Percentiles rank a stretch among this genome's conserved stretches.
These are phyloP conservation scores for Musa acuminata DNA, from an alignment of 176 grass and related monocot genomes.

Conservation along the genomic window DNA sequence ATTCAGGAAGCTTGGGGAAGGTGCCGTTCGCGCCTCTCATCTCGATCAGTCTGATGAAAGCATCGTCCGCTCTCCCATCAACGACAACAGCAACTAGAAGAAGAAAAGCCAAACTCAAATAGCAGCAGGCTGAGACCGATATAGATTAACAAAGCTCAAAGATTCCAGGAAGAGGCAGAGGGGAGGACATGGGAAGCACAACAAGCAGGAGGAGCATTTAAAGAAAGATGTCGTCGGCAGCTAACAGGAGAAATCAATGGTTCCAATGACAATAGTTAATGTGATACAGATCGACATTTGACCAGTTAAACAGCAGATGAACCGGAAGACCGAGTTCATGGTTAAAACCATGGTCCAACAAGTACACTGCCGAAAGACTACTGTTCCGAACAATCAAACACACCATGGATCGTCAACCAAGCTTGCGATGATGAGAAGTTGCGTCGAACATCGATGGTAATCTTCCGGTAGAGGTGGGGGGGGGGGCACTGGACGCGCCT, in stretches of 20 bases:
- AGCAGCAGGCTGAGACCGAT: neutral
- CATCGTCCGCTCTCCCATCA: neutral
- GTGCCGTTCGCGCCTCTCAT: neutral
- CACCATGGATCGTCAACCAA: too few species aligned
- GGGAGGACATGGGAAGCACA: neutral
- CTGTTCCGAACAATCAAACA: too few species aligned
- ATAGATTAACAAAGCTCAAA: neutral
- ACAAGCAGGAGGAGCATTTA: neutral
- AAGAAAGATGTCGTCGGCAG: neutral
- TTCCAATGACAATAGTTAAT: neutral
- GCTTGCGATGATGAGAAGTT: too few species aligned
- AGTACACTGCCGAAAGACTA: neutral
- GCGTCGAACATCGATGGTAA: too few species aligned
- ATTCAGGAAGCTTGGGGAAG: neutral
- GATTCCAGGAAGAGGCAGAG: too few species aligned
- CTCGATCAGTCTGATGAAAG: neutral
- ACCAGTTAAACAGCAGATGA: neutral
- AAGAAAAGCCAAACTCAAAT: neutral
- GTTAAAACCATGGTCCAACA: neutral
- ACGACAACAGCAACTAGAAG: neutral
- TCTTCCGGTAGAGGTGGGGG: too few species aligned
- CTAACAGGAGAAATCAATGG: neutral
- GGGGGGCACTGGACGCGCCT: too few species aligned
- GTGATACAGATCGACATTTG: neutral
- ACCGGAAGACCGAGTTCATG: neutral